Evolutionary conservation across 441 rosid genomes (phyloP), one percentile per base, ranked within the genome.

Genomic region (Pelargonium fulgidum): DNA sequence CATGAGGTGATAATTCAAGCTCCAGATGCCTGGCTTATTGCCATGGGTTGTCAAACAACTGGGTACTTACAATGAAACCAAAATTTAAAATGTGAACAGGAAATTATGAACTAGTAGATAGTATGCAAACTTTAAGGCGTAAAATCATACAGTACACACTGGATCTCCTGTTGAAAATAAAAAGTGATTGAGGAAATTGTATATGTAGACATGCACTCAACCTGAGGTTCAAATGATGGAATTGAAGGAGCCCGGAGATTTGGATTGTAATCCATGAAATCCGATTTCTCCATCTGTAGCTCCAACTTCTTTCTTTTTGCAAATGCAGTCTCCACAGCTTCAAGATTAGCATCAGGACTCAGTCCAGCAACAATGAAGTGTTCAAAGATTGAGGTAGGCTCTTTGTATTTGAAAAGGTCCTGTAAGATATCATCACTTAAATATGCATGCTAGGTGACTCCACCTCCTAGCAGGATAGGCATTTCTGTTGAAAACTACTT

Each of bases 141-240:
- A 52, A 4, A 14, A 52, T 52, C 17, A 52, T 48, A 48, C 2
- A 48, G 17, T 48, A 48, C 56, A 48, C 56, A 48, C 10, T 44
- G 50, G 50, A 48, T 48, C 56, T 17, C 16, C 11, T 13, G n/a
- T 48, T 48, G 54, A 14, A 48, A 48, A 10, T 48, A 48, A 7
- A 48, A 48, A 48, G 54, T 48, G 56, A 13, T 39, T 39, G 42
- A 11, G 56, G 56, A 48, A 48, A 48, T 39, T 39, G 22, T 26
- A 24, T 17, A 64, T 56, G 50, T 59, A 52, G 7, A 62, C 70
- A 24, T 69, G 74, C 66, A 48, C 58, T 52, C 41, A 76, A 94
- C 99, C 99, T 94, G 98, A 66, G 99, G 93, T 72, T 89, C 94
- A 80, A 91, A 69, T 58, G 85, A 41, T n/a, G 96, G 97, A 83